A percentile compares a stretch with the other conserved stretches of the same genome.
These are phyloP conservation scores for Spongispora temasekensis DNA, from an alignment of 1,284 basidiomycete species.

Conservation along the genomic window DNA sequence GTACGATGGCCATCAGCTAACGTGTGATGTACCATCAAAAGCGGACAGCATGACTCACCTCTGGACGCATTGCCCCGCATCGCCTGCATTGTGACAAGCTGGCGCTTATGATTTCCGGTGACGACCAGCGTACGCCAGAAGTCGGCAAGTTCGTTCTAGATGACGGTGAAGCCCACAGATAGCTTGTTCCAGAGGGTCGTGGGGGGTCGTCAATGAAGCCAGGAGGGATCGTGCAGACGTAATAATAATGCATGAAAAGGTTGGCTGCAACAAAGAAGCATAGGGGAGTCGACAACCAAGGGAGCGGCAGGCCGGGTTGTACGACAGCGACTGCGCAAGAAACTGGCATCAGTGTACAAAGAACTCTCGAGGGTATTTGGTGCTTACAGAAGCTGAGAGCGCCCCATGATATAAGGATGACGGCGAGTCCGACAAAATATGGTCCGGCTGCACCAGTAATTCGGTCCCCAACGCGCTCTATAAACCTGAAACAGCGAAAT, in stretches of 20 bases:
- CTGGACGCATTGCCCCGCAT: slow-evolving; percentile 76
- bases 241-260: slow-evolving; percentile 82
- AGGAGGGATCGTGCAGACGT: slow-evolving; percentile 75
- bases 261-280: slow-evolving; percentile 80
- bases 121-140: slow-evolving; percentile 29
- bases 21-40: not conserved
- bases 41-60: slow-evolving; percentile 56
- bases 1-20: slow-evolving; percentile 17
- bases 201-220: slow-evolving; percentile 57
- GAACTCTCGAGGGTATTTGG: not conserved
- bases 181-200: slow-evolving; percentile 38
- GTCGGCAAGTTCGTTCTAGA: slow-evolving; percentile 7
- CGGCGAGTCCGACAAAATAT: slow-evolving; percentile 80
- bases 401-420: slow-evolving; percentile 69
- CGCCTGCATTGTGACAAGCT: slow-evolving; percentile 62
- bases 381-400: slow-evolving; percentile 81
- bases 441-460: slow-evolving; percentile 91
- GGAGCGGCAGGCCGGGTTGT: slow-evolving; percentile 52
- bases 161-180: slow-evolving; percentile 57
- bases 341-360: not conserved
- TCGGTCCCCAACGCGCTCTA: slow-evolving; percentile 78
- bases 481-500: slow-evolving; percentile 82
- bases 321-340: slow-evolving; percentile 69
- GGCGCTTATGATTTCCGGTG: slow-evolving; percentile 53
- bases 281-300: slow-evolving; percentile 59